phyloP scores from a whole-genome alignment of 352 stramenopile species.

The Phytophthora hybrid region DNA sequence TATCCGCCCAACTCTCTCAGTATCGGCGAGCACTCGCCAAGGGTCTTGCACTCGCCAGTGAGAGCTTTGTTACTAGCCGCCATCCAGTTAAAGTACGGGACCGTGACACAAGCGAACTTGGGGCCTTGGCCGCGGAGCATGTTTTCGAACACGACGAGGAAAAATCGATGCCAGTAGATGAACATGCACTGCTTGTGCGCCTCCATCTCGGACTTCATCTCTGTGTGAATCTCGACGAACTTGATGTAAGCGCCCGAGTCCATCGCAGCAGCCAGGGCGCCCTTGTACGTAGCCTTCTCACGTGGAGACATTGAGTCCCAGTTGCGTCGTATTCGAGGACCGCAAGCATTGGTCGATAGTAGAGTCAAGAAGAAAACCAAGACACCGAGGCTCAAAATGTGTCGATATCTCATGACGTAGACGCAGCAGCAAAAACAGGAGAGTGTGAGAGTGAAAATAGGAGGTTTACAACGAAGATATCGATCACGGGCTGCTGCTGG shows the following conservation, averaged over 20 bases:
- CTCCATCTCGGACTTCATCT: constrained; percentile 53
- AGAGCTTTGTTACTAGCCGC: constrained; percentile 48
- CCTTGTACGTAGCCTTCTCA: constrained; percentile 56
- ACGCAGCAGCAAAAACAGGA: neutral
- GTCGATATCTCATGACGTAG: constrained; percentile 24
- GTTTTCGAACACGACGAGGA: constrained; percentile 79
- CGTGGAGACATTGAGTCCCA: constrained; percentile 43
- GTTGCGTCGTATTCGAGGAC: constrained; percentile 48
- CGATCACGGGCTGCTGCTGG: neutral
- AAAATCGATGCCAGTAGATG: constrained; percentile 79
- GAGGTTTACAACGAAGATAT: neutral
- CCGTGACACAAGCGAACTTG: constrained; percentile 65
- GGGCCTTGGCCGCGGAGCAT: constrained; percentile 68
- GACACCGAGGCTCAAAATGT: constrained; percentile 7
- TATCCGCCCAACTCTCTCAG: constrained; percentile 50
- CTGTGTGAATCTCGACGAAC: constrained; percentile 66
- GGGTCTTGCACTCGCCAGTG: constrained; percentile 49
- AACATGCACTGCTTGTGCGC: constrained; percentile 76
- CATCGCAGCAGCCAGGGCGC: constrained; percentile 53
- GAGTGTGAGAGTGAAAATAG: neutral
- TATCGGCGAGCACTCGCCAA: constrained; percentile 55
- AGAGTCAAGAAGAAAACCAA: constrained; percentile 15
- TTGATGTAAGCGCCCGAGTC: constrained; percentile 58
- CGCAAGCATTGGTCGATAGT: constrained; percentile 22
- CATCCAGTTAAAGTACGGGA: constrained; percentile 83